Evolutionary conservation across 306 rosid genomes (phyloP).

Genomic region (Corylus heterophylla): DNA sequence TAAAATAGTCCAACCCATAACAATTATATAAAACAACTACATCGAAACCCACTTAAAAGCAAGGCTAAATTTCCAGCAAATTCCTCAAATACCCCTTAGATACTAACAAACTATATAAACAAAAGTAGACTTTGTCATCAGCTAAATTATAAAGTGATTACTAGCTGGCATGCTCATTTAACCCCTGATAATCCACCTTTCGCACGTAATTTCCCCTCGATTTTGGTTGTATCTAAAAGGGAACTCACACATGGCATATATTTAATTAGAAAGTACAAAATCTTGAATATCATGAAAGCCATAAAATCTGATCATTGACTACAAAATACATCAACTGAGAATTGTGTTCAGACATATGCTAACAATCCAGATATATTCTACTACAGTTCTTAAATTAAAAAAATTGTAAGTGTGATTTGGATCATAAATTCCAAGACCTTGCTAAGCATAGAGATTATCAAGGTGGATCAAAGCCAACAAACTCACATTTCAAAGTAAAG

Average conservation of each 20-base stretch:
- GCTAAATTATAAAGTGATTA: neutral
- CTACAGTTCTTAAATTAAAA: too few species aligned
- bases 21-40: neutral
- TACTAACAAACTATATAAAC: neutral
- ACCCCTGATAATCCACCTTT: too few species aligned
- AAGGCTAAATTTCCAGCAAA: neutral
- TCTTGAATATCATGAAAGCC: neutral
- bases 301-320: neutral
- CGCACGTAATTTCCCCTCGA: too few species aligned
- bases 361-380: neutral
- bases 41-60: neutral
- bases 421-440: too few species aligned
- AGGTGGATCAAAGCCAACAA: neutral
- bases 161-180: too few species aligned
- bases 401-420: too few species aligned
- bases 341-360: too few species aligned
- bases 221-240: too few species aligned
- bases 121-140: neutral
- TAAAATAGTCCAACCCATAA: neutral
- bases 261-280: too few species aligned
- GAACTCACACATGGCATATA: too few species aligned
- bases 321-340: too few species aligned
- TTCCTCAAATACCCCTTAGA: neutral
- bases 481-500: neutral
- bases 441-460: too few species aligned